Percentiles rank a stretch among this genome's conserved stretches.
phyloP scores from a whole-genome alignment of 345 rosid species.

The Lenwebbia sp. region DNA sequence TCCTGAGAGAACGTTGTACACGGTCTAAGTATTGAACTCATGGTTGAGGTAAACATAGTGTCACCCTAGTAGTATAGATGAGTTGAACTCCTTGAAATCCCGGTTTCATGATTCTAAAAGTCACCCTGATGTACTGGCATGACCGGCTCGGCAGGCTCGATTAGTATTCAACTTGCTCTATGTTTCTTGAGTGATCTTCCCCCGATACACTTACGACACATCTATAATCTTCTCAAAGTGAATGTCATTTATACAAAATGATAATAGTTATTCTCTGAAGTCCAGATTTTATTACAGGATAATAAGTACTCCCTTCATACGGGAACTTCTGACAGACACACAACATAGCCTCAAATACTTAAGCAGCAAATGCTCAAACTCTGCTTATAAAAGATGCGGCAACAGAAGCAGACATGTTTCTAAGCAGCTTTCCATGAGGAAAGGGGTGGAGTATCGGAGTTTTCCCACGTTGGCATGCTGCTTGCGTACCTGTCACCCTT shows the following conservation, averaged over 20 bases:
- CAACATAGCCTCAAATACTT: not conserved
- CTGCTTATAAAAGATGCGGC: not conserved
- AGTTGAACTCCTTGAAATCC: not conserved
- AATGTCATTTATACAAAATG: not conserved
- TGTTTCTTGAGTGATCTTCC: not conserved
- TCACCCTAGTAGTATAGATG: not conserved
- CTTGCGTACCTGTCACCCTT: constrained; percentile 32
- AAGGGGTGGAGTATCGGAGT: constrained; percentile 39
- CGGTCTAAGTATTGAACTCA: not conserved
- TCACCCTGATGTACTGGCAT: not conserved
- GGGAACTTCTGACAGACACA: not conserved
- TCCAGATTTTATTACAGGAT: not conserved
- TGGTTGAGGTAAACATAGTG: not conserved
- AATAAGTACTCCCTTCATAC: not conserved
- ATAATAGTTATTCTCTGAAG: not conserved
- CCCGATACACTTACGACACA: not conserved
- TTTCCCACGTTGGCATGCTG: constrained; percentile 13
- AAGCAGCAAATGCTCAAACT: not conserved
- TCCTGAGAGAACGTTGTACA: too few species aligned
- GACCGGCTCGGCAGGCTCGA: not conserved
- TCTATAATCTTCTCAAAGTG: not conserved
- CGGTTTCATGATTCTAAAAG: not conserved
- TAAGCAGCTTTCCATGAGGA: constrained; percentile 29
- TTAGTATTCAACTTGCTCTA: not conserved
- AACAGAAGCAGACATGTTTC: not conserved